Base-by-base conservation (phyloP, 805 yeast genomes). In the Wickerhamiella dianesei region DNA sequence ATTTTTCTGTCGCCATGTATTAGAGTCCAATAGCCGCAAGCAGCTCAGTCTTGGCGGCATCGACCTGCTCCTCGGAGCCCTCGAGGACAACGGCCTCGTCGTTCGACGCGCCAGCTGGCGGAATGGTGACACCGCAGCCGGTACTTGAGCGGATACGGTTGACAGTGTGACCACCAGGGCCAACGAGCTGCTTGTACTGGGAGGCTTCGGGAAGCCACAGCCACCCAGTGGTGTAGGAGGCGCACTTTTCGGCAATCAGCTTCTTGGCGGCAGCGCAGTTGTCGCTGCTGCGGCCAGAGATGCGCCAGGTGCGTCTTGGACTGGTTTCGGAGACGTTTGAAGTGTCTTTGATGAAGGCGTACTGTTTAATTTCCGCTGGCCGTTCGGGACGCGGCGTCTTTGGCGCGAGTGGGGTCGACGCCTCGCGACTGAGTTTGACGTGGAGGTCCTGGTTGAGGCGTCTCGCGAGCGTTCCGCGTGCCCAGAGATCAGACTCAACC, bases 161-260 rank as follows among this genome's bases (percentile, higher is more conserved):
- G 59, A 85, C 69, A 51, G 74, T 77, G 35, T 77, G 64, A 42
- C 95, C 95, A 54, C 76, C 80, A 14, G 85, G 77, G 6, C 95
- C 95, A 52, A 86, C 75, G 45, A 85, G 69, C 60, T 71, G 74
- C 48, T 80, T 73, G 62, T 82, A 80, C 41, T 61, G 60, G 21
- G 64, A 59, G 13, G 76, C 64, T 48, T 75, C 70, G 39, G 74
- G 63, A 37, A 76, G 64, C 73, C 81, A 80, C 50, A 82, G 64
- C 74, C 76, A 83, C 13, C 79, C 92, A 43, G 66, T 68, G 39
- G 66, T 25, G 32, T 25, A 25, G 9, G 32, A 25, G 12, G 32
- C 32, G 32, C 32, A 25, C 32, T 25, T 25, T 6, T 6, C 32
- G 9, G 6, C 32, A 25, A 25, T 25, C 9, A 25, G 56, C 50